Evolutionary conservation across 208 protist genomes (phyloP).

Genomic region (Dictyostelium gargantuum): DNA sequence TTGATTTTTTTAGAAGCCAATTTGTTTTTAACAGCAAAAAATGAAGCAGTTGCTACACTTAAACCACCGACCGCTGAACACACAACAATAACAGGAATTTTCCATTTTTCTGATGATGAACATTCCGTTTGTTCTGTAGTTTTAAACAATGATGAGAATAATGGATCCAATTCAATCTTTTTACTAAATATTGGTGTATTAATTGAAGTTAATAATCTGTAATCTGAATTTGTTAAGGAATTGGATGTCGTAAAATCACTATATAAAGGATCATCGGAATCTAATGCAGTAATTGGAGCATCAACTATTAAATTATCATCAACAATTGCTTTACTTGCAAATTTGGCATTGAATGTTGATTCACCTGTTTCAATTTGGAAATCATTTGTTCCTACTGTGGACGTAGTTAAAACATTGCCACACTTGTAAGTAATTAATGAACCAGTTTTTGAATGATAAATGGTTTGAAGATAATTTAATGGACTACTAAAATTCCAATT

Average conservation of each 20-base stretch:
- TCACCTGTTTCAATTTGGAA: not conserved
- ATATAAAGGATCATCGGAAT: not conserved
- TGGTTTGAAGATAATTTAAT: not conserved
- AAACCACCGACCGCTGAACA: not conserved
- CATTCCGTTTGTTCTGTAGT: not conserved
- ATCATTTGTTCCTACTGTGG: not conserved
- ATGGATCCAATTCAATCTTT: not conserved
- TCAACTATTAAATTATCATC: not conserved
- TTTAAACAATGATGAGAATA: not conserved
- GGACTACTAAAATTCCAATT: not conserved
- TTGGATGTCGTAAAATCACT: not conserved
- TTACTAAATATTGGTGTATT: not conserved
- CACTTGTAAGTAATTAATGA: not conserved
- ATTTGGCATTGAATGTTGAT: not conserved
- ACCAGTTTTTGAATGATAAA: not conserved
- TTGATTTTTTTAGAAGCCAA: not conserved
- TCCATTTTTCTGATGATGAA: not conserved
- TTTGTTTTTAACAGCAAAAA: not conserved
- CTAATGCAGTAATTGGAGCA: not conserved
- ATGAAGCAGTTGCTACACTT: not conserved
- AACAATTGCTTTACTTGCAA: not conserved
- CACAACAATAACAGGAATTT: not conserved
- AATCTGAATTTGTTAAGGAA: not conserved
- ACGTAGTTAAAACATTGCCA: not conserved
- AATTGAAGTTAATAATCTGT: not conserved